Evolutionary conservation across 2,329 filamentous ascomycete species (phyloP).

Genomic region (Penicillium sp.): DNA sequence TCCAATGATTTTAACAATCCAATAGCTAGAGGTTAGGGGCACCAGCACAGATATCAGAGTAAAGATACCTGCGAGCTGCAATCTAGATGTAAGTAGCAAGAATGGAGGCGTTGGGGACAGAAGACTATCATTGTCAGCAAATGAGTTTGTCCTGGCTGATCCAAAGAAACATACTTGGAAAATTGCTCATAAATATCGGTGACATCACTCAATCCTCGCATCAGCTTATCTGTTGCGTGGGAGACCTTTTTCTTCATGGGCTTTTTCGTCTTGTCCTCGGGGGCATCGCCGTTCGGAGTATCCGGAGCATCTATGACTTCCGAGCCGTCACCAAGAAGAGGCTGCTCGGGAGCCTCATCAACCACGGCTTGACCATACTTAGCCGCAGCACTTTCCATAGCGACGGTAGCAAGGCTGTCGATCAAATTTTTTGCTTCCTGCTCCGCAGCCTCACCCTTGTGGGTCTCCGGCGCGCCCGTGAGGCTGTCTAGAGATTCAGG

Average conservation of each 20-base stretch:
- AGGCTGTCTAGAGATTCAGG: constrained; percentile 74
- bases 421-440: constrained; percentile 81
- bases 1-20: constrained; percentile 64
- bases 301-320: constrained; percentile 58
- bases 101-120: constrained; percentile 66
- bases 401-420: constrained; percentile 70
- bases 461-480: constrained; percentile 76
- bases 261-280: constrained; percentile 68
- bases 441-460: constrained; percentile 81
- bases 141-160: too few relatives aligned
- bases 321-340: constrained; percentile 47
- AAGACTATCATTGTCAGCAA: constrained; percentile 42
- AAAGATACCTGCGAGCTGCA: constrained; percentile 58
- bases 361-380: constrained; percentile 71
- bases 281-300: constrained; percentile 53
- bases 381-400: constrained; percentile 72
- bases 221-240: constrained; percentile 71
- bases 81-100: constrained; percentile 52
- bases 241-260: constrained; percentile 77
- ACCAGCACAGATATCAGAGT: constrained; percentile 55
- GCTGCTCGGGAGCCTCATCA: constrained; percentile 47
- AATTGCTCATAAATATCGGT: constrained; percentile 66
- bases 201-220: constrained; percentile 64
- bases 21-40: constrained; percentile 59
- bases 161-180: constrained; percentile 50